phyloP scores from a whole-genome alignment of 257 asterid genomes.

The Fraxinus pennsylvanica region DNA sequence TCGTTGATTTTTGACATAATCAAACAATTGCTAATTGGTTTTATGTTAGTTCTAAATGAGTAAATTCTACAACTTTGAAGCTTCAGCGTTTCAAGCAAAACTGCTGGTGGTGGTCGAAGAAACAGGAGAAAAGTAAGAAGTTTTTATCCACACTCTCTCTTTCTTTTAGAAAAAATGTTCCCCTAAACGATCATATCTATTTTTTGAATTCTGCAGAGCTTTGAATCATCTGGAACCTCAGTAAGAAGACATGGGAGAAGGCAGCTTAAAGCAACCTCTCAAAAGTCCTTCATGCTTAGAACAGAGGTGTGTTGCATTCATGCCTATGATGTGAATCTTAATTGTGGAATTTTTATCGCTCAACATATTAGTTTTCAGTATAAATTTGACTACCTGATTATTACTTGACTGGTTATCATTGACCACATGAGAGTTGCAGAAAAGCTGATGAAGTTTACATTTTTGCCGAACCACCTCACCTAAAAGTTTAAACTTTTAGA shows the following conservation, averaged over 20 bases:
- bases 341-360: background rate
- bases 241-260: constrained; percentile 48
- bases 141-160: background rate
- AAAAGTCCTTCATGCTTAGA: constrained; percentile 73
- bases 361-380: constrained; percentile 10
- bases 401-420: background rate
- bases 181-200: constrained; percentile 22
- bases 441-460: background rate
- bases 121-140: constrained; percentile 69
- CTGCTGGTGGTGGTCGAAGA: constrained; percentile 49
- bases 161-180: constrained; percentile 11
- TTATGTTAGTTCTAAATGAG: constrained; percentile 27
- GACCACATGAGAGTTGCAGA: background rate
- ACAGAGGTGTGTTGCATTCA: constrained; percentile 63
- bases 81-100: constrained; percentile 51
- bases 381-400: background rate
- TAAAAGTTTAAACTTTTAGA: background rate
- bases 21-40: background rate
- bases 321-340: constrained; percentile 1
- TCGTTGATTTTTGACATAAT: constrained; percentile 2
- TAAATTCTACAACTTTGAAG: constrained; percentile 29
- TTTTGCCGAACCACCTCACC: background rate
- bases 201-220: constrained; percentile 49
- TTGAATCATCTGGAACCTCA: constrained; percentile 53
- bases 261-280: constrained; percentile 59